These are phyloP conservation scores for Verbascum thapsus DNA, from an alignment of 257 asterid species.

Conservation along the genomic window DNA sequence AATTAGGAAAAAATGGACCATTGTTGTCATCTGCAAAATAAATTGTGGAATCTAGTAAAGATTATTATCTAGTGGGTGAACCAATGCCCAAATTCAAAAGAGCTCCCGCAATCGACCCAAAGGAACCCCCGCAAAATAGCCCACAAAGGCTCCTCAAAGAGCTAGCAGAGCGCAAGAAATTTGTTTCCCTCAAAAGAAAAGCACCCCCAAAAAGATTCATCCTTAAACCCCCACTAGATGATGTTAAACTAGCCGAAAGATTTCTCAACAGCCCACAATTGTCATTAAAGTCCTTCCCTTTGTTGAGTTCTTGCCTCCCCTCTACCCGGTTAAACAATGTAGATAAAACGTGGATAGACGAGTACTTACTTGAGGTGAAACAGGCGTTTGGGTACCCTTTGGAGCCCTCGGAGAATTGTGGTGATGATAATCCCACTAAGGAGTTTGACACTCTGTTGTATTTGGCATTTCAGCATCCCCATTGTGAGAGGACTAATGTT, in stretches of 20 bases:
- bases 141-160: slow-evolving; percentile 91
- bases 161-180: slow-evolving; percentile 75
- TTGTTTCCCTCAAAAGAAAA: slow-evolving; percentile 67
- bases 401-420: slow-evolving; percentile 73
- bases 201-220: slow-evolving; percentile 73
- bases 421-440: slow-evolving; percentile 90
- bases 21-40: slow-evolving; percentile 63
- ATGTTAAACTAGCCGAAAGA: too few relatives aligned
- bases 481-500: slow-evolving; percentile 86
- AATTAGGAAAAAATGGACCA: slow-evolving; percentile 21
- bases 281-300: too few relatives aligned
- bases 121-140: slow-evolving; percentile 86
- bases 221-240: too few relatives aligned
- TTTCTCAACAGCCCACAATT: too few relatives aligned
- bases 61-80: too few relatives aligned
- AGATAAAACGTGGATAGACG: too few relatives aligned
- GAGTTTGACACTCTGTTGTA: slow-evolving; percentile 85
- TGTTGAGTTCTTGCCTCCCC: too few relatives aligned
- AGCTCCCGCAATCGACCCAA: slow-evolving; percentile 77
- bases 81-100: slow-evolving; percentile 51
- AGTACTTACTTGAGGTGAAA: slow-evolving; percentile 81
- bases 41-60: slow-evolving; percentile 46
- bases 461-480: slow-evolving; percentile 90
- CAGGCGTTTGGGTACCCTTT: slow-evolving; percentile 95
- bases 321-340: too few relatives aligned